phyloP scores from a whole-genome alignment of 306 rosid species.

The Glycine soja region DNA sequence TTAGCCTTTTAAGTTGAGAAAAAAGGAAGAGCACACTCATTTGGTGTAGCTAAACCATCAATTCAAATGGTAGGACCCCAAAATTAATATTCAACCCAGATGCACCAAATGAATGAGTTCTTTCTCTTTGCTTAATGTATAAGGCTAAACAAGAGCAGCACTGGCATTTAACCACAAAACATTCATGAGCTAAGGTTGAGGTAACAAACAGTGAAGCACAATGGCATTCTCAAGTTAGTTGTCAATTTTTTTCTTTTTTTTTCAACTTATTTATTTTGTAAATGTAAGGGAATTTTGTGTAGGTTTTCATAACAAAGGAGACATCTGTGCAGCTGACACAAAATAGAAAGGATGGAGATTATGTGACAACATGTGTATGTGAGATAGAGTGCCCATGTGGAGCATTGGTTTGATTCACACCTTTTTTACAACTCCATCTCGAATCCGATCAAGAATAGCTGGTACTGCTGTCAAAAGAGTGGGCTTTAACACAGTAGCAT shows the following conservation, averaged over 20 bases:
- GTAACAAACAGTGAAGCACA: background rate
- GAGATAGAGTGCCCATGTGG: background rate
- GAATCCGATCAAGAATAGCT: conserved; percentile 87
- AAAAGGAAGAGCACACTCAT: background rate
- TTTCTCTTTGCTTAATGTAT: background rate
- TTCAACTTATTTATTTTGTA: background rate
- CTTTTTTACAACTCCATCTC: conserved; percentile 90
- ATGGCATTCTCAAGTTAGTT: background rate
- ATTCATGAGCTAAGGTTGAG: background rate
- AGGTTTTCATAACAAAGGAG: conserved; percentile 10
- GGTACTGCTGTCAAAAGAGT: conserved; percentile 88
- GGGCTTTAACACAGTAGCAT: conserved; percentile 74
- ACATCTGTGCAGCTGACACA: background rate
- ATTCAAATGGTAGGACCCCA: conserved; percentile 14
- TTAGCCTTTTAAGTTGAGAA: background rate
- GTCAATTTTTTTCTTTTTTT: background rate
- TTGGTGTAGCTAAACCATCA: background rate
- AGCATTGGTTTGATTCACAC: conserved; percentile 44
- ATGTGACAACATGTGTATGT: background rate
- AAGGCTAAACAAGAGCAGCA: background rate
- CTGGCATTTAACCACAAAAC: background rate
- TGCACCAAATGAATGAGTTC: background rate
- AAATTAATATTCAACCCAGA: background rate
- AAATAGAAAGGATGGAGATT: background rate
- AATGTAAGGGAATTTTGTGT: background rate